These are phyloP conservation scores for Trichoderma sp. DNA, from an alignment of 2,329 filamentous ascomycete species.

Conservation along the genomic window DNA sequence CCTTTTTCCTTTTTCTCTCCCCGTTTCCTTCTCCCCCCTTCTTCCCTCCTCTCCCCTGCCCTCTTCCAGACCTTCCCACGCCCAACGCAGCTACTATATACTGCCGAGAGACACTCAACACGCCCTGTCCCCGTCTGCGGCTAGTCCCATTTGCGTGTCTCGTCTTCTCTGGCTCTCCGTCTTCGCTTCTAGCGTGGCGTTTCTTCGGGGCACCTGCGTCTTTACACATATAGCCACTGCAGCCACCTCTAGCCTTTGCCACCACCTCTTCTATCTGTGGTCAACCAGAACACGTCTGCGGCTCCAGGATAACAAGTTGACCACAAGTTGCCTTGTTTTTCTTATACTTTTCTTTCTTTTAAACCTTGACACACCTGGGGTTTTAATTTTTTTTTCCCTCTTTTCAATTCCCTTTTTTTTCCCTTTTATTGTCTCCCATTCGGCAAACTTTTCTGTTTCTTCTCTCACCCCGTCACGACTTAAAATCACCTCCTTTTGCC, in stretches of 20 bases:
- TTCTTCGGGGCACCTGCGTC: constrained; percentile 6
- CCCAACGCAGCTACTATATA: background rate
- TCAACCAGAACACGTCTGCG: background rate
- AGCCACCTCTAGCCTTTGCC: constrained; percentile 7
- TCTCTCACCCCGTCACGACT: background rate
- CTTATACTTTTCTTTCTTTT: background rate
- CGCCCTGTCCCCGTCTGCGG: background rate
- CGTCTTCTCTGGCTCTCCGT: constrained; percentile 7
- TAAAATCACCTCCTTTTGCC: background rate
- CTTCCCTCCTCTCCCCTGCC: background rate
- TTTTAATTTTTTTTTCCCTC: background rate
- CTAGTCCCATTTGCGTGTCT: constrained; percentile 11
- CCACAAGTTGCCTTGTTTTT: background rate
- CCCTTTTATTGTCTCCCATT: background rate
- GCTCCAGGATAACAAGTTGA: background rate
- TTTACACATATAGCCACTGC: constrained; percentile 14
- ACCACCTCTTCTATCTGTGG: background rate
- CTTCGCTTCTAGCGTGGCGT: constrained; percentile 15
- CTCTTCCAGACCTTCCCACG: background rate
- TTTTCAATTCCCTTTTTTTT: background rate
- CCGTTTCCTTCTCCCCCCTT: background rate
- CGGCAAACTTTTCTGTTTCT: background rate
- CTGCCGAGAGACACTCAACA: constrained; percentile 11
- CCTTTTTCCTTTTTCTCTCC: background rate
- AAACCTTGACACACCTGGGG: too few species aligned